Base-by-base conservation (phyloP, 2,329 filamentous ascomycete species). In the Paraconiothyrium sp. region DNA sequence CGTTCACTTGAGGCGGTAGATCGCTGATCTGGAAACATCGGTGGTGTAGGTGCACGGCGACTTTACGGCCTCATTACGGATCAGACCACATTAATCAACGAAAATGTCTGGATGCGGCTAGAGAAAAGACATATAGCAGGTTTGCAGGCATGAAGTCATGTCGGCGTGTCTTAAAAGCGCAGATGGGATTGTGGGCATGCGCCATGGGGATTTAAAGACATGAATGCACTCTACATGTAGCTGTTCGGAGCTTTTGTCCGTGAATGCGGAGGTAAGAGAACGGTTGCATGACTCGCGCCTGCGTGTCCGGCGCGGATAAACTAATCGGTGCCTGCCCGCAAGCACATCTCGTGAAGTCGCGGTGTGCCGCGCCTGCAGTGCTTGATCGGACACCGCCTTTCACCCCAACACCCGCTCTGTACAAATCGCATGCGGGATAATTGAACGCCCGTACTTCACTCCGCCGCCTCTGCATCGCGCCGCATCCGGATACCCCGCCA, bases 281-380 rank as follows among this genome's bases (percentile, higher is more conserved):
- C 14, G 32, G 4, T 8, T 27, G 20, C 35, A 54, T 43, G 50
- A 41, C 22, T 54, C 35, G 50, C 35, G 22, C 4, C 11, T 24
- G 49, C 49, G 11, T 20, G 27, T 30, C 48, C 22, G 20, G 37
- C 35, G 50, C 20, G n/a, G 50, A 34, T 30, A 24, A 55, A 46
- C 14, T 35, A 14, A 35, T 22, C 39, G n/a, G 5, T 16, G 16
- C 16, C 27, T 24, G 24, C 3, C 27, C 22, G 22, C 43, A 30
- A 10, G 46, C 24, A 34, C 52, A 56, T 56, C 30, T 56, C 9
- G 43, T 24, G 41, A 46, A 55, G 52, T 56, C 54, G 43, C 43
- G 43, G 43, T 47, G 30, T 37, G 41, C 54, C 54, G n/a, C 54
- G 43, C 48, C 43, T 44, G 20, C 54, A 30, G 22, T 32, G 51